phyloP scores from a whole-genome alignment of 352 stramenopile genomes.

The Pythium aquatile region DNA sequence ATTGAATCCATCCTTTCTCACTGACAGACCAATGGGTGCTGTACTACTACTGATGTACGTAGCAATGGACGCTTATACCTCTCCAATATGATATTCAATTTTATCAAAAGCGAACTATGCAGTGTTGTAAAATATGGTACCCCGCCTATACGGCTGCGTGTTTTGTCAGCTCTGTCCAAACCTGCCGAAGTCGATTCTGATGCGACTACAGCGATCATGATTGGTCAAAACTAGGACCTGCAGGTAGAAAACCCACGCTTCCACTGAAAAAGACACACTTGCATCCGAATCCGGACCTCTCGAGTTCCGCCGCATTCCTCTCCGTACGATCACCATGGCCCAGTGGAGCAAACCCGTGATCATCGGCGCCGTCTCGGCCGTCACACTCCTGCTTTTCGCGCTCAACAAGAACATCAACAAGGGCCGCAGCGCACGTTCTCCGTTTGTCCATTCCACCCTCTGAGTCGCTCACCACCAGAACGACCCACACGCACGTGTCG shows the following conservation, averaged over 20 bases:
- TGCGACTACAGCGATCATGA: too few relatives aligned
- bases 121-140: too few relatives aligned
- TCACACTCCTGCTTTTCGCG: slow-evolving; percentile 58
- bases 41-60: too few relatives aligned
- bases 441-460: not conserved
- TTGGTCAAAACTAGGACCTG: too few relatives aligned
- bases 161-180: too few relatives aligned
- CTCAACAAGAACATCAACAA: slow-evolving; percentile 39
- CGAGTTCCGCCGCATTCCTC: not conserved
- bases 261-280: slow-evolving; percentile 26
- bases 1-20: too few relatives aligned
- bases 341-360: slow-evolving; percentile 81
- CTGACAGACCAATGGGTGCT: too few relatives aligned
- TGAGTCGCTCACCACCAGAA: not conserved
- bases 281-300: not conserved
- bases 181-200: too few relatives aligned
- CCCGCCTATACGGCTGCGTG: too few relatives aligned
- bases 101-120: too few relatives aligned
- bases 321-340: slow-evolving; percentile 44
- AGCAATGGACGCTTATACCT: too few relatives aligned
- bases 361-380: slow-evolving; percentile 62
- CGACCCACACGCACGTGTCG: not conserved
- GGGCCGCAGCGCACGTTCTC: slow-evolving; percentile 33
- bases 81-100: too few relatives aligned
- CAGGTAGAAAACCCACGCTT: not conserved